Evolutionary conservation across 306 rosid genomes (phyloP), one percentile per base, ranked within the genome.

Genomic region (Alnus rubra): DNA sequence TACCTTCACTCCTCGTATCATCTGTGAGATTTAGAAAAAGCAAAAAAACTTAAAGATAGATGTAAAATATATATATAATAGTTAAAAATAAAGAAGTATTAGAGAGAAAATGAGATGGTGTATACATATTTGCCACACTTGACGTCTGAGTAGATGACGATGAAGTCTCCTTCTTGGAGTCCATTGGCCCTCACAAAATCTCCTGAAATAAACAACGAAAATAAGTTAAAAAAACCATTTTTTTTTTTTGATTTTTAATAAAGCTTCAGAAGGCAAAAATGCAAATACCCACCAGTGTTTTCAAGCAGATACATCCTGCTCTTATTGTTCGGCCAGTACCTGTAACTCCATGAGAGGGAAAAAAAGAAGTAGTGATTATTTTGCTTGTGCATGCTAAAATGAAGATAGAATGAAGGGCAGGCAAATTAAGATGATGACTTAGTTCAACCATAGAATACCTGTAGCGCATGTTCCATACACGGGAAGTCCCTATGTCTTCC

Each of bases 281-380:
- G 18, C 45, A 35, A 37, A n/a, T 63, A 71, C 81, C 16, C 79
- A 94, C 98, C 99, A 60, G 99, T 95, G 82, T 93, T 95, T 87
- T 95, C 99, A 7, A 95, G 98, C 77, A 95, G 91, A 90, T 95
- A 95, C 99, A 95, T 95, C 82, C 99, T 90, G 87, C 99, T 95
- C 87, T 95, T 95, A 78, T 93, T 95, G 88, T 95, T 95, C 35
- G 99, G 99, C 99, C 99, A 95, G 84, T 95, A 95, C 85, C 99
- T 95, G 97, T 58, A 78, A 85, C 93, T 88, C 90, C 90, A 87
- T 67, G 72, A 67, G 0, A 53, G 75, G 59, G 49, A 75, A 48
- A 73, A 58, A 37, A 72, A 0, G 59, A 33, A 23, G 14, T 14
- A 37, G 49, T 74, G 78, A 74, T 90, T 79, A 77, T 39, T 79